These are phyloP conservation scores for Eucalyptus guilfoylei DNA, from an alignment of 345 rosid genomes.

Conservation along the genomic window DNA sequence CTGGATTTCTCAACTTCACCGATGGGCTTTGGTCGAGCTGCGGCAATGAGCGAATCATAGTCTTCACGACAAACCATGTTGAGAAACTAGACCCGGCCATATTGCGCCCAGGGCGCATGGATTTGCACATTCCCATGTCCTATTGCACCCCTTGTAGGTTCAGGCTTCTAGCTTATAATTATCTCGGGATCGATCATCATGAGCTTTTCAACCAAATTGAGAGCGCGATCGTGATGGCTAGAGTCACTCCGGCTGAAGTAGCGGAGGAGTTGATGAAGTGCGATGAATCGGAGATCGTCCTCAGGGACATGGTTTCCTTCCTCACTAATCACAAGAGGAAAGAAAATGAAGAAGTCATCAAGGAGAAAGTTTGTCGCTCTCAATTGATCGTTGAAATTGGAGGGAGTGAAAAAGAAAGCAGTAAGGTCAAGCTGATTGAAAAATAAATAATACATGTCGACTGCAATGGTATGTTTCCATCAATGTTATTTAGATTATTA, in stretches of 20 bases:
- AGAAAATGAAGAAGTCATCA: neutral
- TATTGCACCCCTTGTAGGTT: constrained; percentile 41
- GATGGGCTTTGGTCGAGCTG: constrained; percentile 72
- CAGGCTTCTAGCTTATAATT: constrained; percentile 30
- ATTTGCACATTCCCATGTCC: constrained; percentile 77
- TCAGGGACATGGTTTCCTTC: constrained; percentile 14
- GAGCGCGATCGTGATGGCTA: neutral
- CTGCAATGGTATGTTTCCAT: neutral
- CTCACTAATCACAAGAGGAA: constrained; percentile 3
- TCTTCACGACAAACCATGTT: constrained; percentile 66
- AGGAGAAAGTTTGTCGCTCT: neutral
- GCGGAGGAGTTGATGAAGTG: constrained; percentile 34
- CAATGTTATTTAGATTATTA: too few relatives aligned
- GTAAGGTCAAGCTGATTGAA: neutral
- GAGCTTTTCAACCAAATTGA: constrained; percentile 11
- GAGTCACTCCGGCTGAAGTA: constrained; percentile 36
- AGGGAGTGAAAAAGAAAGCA: neutral
- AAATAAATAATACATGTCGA: too few relatives aligned
- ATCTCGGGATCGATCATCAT: constrained; percentile 15
- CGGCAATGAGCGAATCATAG: constrained; percentile 64
- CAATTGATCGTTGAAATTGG: neutral
- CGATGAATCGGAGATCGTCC: constrained; percentile 12
- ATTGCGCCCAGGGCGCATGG: constrained; percentile 72
- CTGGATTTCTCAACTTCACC: constrained; percentile 50
- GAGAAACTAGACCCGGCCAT: constrained; percentile 64